These are phyloP conservation scores for Geotrichum bryndzae DNA, from an alignment of 1,139 yeast genomes.

Conservation along the genomic window DNA sequence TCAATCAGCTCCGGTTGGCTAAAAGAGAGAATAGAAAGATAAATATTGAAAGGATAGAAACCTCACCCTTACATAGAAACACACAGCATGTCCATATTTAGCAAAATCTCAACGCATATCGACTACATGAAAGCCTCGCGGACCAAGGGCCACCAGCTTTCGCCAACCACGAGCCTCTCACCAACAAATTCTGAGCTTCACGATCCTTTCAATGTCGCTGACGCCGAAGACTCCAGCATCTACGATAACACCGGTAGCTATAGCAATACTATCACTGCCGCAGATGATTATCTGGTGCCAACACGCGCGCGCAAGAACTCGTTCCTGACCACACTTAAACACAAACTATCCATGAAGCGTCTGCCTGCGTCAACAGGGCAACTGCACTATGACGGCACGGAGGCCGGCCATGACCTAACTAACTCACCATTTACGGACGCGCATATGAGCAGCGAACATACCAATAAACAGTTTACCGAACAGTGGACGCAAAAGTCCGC, in stretches of 20 bases:
- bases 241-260: background rate
- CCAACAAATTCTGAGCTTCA: background rate
- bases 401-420: background rate
- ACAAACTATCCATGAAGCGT: background rate
- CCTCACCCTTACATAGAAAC: background rate
- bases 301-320: background rate
- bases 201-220: background rate
- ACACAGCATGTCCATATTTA: constrained; percentile 7
- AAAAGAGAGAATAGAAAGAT: too few species aligned
- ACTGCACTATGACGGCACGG: background rate
- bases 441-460: background rate
- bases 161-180: background rate
- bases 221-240: background rate
- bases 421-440: background rate
- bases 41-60: too few species aligned
- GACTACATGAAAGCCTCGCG: background rate
- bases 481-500: background rate
- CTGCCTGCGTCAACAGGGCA: background rate
- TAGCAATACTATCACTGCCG: background rate
- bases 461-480: background rate
- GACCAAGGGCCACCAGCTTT: background rate
- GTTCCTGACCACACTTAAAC: background rate
- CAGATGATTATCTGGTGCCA: background rate
- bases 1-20: background rate
- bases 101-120: constrained; percentile 12